Evolutionary conservation across 495 filamentous ascomycete genomes (phyloP).

Genomic region (Massariosphaeria phaeospora): DNA sequence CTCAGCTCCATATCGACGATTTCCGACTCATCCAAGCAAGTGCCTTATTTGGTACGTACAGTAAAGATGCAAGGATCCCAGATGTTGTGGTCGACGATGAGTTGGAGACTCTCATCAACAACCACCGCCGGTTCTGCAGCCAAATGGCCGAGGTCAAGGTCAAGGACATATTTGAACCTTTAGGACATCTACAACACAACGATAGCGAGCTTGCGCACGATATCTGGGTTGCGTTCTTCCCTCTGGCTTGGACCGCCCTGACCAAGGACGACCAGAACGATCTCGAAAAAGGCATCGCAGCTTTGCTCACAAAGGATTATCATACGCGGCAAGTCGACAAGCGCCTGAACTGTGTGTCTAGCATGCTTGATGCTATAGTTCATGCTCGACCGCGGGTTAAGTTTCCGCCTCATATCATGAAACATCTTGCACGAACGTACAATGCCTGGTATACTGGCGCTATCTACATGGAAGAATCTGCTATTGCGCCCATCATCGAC

Average conservation of each 20-base stretch:
- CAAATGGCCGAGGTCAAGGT: slow-evolving; percentile 79
- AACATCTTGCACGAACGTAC: slow-evolving; percentile 84
- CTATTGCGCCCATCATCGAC: slow-evolving; percentile 77
- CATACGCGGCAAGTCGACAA: slow-evolving; percentile 90
- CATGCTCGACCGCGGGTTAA: slow-evolving; percentile 78
- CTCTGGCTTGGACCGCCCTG: slow-evolving; percentile 85
- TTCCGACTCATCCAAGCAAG: slow-evolving; percentile 69
- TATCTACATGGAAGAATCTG: slow-evolving; percentile 75
- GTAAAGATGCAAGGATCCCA: slow-evolving; percentile 65
- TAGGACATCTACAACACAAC: slow-evolving; percentile 91
- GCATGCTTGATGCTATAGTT: slow-evolving; percentile 77
- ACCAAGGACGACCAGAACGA: slow-evolving; percentile 85
- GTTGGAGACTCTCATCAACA: slow-evolving; percentile 71
- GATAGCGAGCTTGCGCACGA: slow-evolving; percentile 72
- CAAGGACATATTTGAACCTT: slow-evolving; percentile 81
- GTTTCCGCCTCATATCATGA: slow-evolving; percentile 91
- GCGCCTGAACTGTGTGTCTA: slow-evolving; percentile 89
- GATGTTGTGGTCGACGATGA: slow-evolving; percentile 73
- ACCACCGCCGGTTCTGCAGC: slow-evolving; percentile 71
- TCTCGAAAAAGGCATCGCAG: slow-evolving; percentile 80
- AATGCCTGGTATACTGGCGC: slow-evolving; percentile 93
- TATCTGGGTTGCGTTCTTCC: slow-evolving; percentile 87
- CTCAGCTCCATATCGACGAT: slow-evolving; percentile 75
- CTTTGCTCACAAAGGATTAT: slow-evolving; percentile 86
- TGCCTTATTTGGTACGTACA: slow-evolving; percentile 61